Percentiles rank a stretch among this genome's conserved stretches.
phyloP scores from a whole-genome alignment of 2,329 filamentous ascomycete species.

The Botrytis medusae region DNA sequence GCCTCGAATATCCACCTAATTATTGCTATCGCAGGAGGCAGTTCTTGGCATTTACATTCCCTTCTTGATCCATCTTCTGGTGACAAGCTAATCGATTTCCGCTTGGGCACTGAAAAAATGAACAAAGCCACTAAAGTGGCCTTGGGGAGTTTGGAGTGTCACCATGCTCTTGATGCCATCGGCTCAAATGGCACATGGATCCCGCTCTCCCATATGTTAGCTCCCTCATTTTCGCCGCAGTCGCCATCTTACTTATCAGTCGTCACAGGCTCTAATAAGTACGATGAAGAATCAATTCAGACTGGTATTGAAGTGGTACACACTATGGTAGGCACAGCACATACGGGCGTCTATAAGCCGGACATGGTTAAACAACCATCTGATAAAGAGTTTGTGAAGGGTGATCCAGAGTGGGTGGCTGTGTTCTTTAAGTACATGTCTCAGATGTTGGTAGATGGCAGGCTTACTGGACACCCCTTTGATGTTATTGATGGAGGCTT shows the following conservation, averaged over 20 bases:
- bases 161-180: conserved; percentile 31
- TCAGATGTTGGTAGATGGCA: conserved; percentile 48
- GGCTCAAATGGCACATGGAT: conserved; percentile 24
- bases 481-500: conserved; percentile 52
- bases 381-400: background rate
- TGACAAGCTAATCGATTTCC: conserved; percentile 57
- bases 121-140: conserved; percentile 27
- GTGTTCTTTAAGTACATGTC: conserved; percentile 17
- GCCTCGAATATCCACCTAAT: conserved; percentile 55
- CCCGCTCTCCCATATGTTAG: background rate
- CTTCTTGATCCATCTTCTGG: conserved; percentile 40
- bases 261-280: background rate
- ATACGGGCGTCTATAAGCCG: background rate
- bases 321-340: conserved; percentile 13
- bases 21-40: conserved; percentile 55
- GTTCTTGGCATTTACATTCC: conserved; percentile 46
- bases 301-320: background rate
- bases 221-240: background rate
- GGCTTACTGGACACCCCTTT: conserved; percentile 49
- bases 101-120: conserved; percentile 47
- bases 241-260: background rate
- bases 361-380: conserved; percentile 5
- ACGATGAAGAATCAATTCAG: conserved; percentile 4
- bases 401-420: background rate
- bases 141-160: conserved; percentile 18